These are phyloP conservation scores for Phenoliferia sp. DNA, from an alignment of 1,284 basidiomycete genomes.

Conservation along the genomic window DNA sequence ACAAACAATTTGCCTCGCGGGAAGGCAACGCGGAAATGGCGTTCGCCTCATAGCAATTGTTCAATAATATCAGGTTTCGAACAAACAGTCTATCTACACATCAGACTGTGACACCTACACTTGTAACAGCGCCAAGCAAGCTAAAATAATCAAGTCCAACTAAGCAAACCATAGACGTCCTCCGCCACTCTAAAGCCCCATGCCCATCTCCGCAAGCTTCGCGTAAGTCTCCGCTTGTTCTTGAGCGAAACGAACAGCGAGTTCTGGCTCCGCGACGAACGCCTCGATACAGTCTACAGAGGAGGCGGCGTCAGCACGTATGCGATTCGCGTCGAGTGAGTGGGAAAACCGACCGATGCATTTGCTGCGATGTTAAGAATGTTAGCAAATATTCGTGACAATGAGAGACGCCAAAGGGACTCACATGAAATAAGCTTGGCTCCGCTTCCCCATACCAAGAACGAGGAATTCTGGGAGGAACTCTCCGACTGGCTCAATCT, in stretches of 20 bases:
- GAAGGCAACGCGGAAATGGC: too few species aligned
- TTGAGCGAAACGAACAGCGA: not conserved
- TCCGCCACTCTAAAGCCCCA: slow-evolving; percentile 1
- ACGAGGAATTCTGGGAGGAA: slow-evolving; percentile 51
- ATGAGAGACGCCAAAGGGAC: not conserved
- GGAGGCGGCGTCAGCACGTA: not conserved
- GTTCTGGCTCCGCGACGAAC: slow-evolving; percentile 3
- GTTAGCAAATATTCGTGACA: not conserved
- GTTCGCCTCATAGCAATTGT: too few species aligned
- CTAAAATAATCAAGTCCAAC: not conserved
- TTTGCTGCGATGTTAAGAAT: too few species aligned
- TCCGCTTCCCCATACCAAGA: slow-evolving; percentile 10
- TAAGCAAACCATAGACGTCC: not conserved
- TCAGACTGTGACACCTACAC: too few species aligned
- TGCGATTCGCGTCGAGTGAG: not conserved
- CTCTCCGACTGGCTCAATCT: slow-evolving; percentile 53
- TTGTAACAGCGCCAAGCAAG: not conserved
- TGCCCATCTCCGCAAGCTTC: slow-evolving; percentile 6
- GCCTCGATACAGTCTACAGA: slow-evolving; percentile 2
- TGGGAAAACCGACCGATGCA: not conserved
- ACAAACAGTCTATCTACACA: too few species aligned
- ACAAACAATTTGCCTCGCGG: too few species aligned
- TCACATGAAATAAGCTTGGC: slow-evolving; percentile 17
- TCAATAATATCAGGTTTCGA: too few species aligned
- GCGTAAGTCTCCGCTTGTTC: slow-evolving; percentile 9